Percentiles rank a stretch among this genome's conserved stretches.
Evolutionary conservation across 306 rosid genomes (phyloP).

Genomic region (Sindora glabra): DNA sequence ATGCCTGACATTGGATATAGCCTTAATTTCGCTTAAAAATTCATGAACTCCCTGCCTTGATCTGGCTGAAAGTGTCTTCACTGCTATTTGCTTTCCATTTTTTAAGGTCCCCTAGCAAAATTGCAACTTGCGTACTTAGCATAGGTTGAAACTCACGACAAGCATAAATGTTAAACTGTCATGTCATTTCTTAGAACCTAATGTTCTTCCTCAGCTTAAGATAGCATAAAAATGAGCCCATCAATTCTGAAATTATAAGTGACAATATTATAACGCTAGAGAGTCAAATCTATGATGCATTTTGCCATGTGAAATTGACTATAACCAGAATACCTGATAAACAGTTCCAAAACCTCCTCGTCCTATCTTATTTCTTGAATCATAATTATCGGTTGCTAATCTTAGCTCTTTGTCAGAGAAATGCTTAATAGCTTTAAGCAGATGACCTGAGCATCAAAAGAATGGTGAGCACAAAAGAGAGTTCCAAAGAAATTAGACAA

Average conservation of each 20-base stretch:
- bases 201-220: background rate
- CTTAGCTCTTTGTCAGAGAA: conserved; percentile 65
- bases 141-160: background rate
- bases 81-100: conserved; percentile 61
- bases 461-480: background rate
- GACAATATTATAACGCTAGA: no score
- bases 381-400: conserved; percentile 66
- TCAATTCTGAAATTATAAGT: background rate
- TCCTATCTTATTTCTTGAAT: conserved; percentile 64
- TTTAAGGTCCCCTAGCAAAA: conserved; percentile 65
- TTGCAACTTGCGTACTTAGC: conserved; percentile 1
- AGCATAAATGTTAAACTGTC: background rate
- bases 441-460: conserved; percentile 38
- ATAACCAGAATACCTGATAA: conserved; percentile 52
- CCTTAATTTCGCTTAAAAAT: conserved; percentile 69
- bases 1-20: conserved; percentile 75
- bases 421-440: conserved; percentile 37
- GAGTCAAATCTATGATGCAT: no score
- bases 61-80: conserved; percentile 75
- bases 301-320: conserved; percentile 4
- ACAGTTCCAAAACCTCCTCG: conserved; percentile 93
- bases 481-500: background rate
- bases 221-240: background rate
- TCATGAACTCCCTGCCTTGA: conserved; percentile 89
- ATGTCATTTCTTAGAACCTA: background rate